These are phyloP conservation scores for Piromyces finnis DNA, from an alignment of 192 early-diverging fungal species.

Conservation along the genomic window DNA sequence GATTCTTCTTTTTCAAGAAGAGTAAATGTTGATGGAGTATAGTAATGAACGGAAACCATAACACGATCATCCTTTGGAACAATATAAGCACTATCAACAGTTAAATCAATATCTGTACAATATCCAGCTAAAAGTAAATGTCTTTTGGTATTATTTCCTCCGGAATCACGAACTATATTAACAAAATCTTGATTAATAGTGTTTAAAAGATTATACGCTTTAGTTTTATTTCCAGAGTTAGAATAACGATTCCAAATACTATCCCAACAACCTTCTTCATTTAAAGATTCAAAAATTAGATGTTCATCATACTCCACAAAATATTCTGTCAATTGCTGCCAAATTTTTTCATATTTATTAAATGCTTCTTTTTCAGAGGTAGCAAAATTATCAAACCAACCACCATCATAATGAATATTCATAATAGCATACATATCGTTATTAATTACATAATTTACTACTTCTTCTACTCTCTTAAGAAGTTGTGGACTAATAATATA, in stretches of 20 bases:
- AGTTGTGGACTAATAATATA: not conserved
- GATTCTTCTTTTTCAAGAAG: not conserved
- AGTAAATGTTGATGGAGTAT: not conserved
- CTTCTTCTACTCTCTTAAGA: not conserved
- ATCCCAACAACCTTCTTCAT: not conserved
- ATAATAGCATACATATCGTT: not conserved
- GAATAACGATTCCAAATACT: not conserved
- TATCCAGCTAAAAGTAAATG: not conserved
- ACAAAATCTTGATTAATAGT: not conserved
- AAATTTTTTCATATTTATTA: not conserved
- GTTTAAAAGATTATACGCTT: not conserved
- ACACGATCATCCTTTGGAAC: not conserved
- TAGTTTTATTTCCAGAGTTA: not conserved
- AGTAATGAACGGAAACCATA: not conserved
- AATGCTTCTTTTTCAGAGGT: not conserved
- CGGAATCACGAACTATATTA: not conserved
- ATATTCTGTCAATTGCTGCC: not conserved
- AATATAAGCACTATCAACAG: not conserved
- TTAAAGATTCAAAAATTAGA: not conserved
- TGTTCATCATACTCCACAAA: not conserved
- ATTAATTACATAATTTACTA: not conserved
- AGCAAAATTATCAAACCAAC: not conserved
- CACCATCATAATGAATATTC: not conserved
- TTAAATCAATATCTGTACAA: not conserved
- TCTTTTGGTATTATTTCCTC: not conserved